These are phyloP conservation scores for Flaveria sonorensis DNA, from an alignment of 129 eudicot species.

Conservation along the genomic window DNA sequence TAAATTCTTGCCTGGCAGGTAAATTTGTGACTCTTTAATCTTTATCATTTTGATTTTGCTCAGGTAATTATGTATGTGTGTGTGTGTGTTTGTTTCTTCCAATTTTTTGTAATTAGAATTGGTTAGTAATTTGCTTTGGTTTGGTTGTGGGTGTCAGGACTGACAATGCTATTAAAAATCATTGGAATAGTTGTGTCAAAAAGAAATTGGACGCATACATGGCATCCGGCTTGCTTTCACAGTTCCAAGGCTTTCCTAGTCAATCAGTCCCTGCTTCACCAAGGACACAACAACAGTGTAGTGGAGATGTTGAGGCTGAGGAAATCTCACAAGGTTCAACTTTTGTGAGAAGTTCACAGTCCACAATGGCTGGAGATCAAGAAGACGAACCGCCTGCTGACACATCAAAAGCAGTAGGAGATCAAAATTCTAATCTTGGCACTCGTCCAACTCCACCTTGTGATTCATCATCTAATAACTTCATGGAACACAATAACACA, in stretches of 20 bases:
- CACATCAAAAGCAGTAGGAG: conserved; percentile 30
- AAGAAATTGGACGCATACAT: conserved; percentile 74
- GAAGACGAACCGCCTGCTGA: conserved; percentile 37
- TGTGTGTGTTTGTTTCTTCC: not conserved
- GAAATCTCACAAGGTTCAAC: conserved; percentile 64
- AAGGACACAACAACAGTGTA: conserved; percentile 51
- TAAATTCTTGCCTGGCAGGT: conserved; percentile 87
- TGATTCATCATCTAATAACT: not conserved
- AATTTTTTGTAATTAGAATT: not conserved
- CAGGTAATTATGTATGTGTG: not conserved
- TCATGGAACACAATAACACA: not conserved
- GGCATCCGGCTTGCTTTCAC: conserved; percentile 68
- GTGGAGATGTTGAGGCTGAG: conserved; percentile 63
- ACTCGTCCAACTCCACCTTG: not conserved
- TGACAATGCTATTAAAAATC: conserved; percentile 86
- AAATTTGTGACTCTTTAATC: not conserved
- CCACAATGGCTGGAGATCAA: conserved; percentile 38
- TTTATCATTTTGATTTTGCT: not conserved
- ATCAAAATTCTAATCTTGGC: not conserved
- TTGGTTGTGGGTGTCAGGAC: conserved; percentile 47
- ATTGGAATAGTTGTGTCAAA: conserved; percentile 88
- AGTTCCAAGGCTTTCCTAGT: conserved; percentile 55
- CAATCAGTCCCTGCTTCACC: conserved; percentile 57
- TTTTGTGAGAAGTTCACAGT: conserved; percentile 51
- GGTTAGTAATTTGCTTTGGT: not conserved